Evolutionary conservation across 148 eudicot species (phyloP).

Genomic region (Camellia sinensis): DNA sequence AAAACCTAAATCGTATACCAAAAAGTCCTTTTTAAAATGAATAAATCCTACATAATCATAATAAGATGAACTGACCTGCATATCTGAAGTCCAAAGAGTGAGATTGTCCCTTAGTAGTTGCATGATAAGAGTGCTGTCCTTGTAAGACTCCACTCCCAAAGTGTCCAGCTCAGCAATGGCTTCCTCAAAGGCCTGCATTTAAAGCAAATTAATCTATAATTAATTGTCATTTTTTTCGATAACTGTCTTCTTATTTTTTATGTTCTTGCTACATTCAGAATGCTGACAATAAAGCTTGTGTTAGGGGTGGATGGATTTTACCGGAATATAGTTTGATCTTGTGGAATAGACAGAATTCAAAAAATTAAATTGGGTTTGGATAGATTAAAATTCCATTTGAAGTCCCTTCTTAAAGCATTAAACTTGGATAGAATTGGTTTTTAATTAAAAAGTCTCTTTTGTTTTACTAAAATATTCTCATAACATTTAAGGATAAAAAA

Average conservation of each 20-base stretch:
- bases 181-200: slow-evolving; percentile 25
- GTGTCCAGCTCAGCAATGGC: slow-evolving; percentile 28
- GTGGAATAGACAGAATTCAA: neutral
- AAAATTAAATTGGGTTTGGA: neutral
- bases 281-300: neutral
- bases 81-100: slow-evolving; percentile 30
- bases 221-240: neutral
- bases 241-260: neutral
- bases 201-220: neutral
- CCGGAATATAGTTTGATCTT: neutral
- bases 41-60: neutral
- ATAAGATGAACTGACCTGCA: slow-evolving; percentile 14
- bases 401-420: neutral
- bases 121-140: slow-evolving; percentile 29
- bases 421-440: neutral
- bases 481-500: neutral
- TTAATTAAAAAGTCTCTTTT: neutral
- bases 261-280: neutral
- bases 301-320: neutral
- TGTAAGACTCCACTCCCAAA: slow-evolving; percentile 29
- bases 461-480: neutral
- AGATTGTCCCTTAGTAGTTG: slow-evolving; percentile 26
- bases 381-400: neutral
- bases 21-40: slow-evolving; percentile 2
- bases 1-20: neutral